These are phyloP conservation scores for Candida alai DNA, from an alignment of 805 yeast genomes.

Conservation along the genomic window DNA sequence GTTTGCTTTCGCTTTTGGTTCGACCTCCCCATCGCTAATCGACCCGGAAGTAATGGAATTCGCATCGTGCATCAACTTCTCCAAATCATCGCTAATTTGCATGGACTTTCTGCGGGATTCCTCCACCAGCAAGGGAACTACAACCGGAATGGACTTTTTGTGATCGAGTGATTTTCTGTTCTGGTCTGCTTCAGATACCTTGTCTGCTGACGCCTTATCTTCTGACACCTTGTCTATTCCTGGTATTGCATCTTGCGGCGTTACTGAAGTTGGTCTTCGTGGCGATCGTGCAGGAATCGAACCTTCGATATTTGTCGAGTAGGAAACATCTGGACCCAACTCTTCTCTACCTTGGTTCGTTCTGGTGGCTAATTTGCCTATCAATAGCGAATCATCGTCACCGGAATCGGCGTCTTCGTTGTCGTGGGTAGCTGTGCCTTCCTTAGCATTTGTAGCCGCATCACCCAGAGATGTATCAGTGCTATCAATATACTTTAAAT, in stretches of 20 bases:
- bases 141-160: conserved; percentile 6
- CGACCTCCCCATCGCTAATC: too few relatives aligned
- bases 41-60: conserved; percentile 5
- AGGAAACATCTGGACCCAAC: conserved; percentile 25
- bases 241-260: too few relatives aligned
- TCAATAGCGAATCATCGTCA: conserved; percentile 9
- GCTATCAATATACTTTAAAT: background rate
- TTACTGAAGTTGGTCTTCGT: conserved; percentile 29
- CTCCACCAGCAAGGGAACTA: background rate
- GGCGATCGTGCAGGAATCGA: conserved; percentile 38
- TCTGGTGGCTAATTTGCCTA: conserved; percentile 13
- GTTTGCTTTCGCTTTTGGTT: background rate
- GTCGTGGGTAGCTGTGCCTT: background rate
- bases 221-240: too few relatives aligned
- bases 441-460: conserved; percentile 2
- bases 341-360: conserved; percentile 1
- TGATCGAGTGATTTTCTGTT: too few relatives aligned
- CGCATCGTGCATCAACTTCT: conserved; percentile 28
- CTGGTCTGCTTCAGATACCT: too few relatives aligned
- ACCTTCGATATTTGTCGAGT: conserved; percentile 32
- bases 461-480: conserved; percentile 1
- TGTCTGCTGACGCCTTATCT: too few relatives aligned
- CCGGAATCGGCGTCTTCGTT: conserved; percentile 4
- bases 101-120: conserved; percentile 20
- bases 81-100: conserved; percentile 34